Percentiles rank a stretch among this genome's conserved stretches.
Evolutionary conservation across 1,284 basidiomycete genomes (phyloP).

Genomic region (Ganoderma lucidum): DNA sequence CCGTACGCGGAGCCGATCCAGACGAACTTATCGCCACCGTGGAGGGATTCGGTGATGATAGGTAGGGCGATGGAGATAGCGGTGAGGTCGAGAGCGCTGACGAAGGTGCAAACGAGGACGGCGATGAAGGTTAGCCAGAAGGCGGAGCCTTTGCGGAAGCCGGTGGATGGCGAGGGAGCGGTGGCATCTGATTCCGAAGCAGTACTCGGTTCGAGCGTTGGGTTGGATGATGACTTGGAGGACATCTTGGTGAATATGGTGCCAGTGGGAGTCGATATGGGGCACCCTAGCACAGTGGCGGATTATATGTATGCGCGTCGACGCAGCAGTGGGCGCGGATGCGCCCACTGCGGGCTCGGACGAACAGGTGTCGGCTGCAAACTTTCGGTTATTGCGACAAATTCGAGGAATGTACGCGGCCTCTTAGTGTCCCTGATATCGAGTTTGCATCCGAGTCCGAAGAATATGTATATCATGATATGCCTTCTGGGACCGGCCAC

Average conservation of each 20-base stretch:
- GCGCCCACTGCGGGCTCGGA: neutral
- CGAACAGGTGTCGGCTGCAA: neutral
- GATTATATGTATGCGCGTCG: neutral
- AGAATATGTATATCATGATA: too few species aligned
- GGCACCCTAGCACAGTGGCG: neutral
- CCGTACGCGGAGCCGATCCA: constrained; percentile 13
- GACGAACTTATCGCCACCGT: constrained; percentile 11
- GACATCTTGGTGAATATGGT: neutral
- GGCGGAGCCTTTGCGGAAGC: constrained; percentile 22
- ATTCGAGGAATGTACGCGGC: too few species aligned
- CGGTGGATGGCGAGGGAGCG: neutral
- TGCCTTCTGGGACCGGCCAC: too few species aligned
- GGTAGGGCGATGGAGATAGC: constrained; percentile 25
- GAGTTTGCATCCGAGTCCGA: too few species aligned
- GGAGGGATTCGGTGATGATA: constrained; percentile 20
- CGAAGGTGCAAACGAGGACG: constrained; percentile 33
- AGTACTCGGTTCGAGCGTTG: neutral
- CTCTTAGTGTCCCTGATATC: too few species aligned
- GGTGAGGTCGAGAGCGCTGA: constrained; percentile 39
- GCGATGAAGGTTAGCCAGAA: constrained; percentile 35
- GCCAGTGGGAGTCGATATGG: neutral
- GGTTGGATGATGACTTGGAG: neutral
- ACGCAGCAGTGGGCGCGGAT: neutral
- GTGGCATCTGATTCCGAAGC: neutral
- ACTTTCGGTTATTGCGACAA: neutral